Base-by-base conservation (phyloP, 306 rosid species). In the Corylus americana region DNA sequence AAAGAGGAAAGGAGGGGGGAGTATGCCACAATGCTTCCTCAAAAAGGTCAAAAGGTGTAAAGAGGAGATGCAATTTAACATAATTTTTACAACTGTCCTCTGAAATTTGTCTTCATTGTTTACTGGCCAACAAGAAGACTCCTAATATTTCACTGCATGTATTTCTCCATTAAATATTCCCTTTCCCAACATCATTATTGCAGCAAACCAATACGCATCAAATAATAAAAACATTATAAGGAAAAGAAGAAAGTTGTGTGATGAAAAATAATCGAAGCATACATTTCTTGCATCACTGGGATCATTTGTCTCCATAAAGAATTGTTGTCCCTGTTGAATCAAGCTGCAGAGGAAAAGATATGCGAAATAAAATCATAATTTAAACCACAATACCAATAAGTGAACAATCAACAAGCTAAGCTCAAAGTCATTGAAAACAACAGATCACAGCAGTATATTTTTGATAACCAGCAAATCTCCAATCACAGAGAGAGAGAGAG, bases 251-350 rank as follows among this genome's bases (percentile, higher is more conserved):
- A 39, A 67, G 69, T 27, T 49, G 12, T 71, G 77, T 29, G 14
- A 68, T 42, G 81, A 77, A 76, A 74, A 77, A 82, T 74, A 82
- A 81, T 66, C 82, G 76, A 81, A 81, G 77, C 96, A 84, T 93
- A 96, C 98, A 89, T 89, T 90, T 90, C 97, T 90, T 79, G 97
- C 64, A 83, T 90, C 93, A 88, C 83, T 81, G 29, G 92, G 86
- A 78, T 95, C 96, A 83, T 87, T 87, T 74, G 92, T 85, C 89
- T 91, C 98, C 78, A 77, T 55, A 74, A 92, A 84, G 81, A 89
- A 88, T 71, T 91, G 93, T 80, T 96, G 97, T 45, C 83, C 93
- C 83, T 89, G 97, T 85, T 93, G 99, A 88, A 91, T 90, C 84
- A 93, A 86, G 90, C 99, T 96, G 97, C 85, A 87, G 87, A 81